Evolutionary conservation across 2,329 filamentous ascomycete species (phyloP).

Genomic region (Phialemoniopsis sp.): DNA sequence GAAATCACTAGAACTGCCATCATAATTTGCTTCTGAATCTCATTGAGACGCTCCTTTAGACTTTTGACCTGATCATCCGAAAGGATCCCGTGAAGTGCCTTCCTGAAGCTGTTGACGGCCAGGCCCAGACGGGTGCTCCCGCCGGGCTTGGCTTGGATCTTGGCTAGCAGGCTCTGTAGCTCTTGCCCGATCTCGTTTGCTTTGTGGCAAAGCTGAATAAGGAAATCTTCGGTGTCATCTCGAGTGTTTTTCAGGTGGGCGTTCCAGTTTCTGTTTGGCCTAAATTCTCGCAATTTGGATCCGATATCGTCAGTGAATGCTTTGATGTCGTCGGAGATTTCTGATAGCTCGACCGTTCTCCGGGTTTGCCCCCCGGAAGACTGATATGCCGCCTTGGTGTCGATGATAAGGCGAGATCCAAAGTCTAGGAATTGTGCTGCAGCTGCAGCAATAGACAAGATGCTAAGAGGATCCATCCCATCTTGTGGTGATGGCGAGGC

Average conservation of each 20-base stretch:
- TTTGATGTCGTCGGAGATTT: not conserved
- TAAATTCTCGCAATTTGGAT: not conserved
- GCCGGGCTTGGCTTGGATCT: not conserved
- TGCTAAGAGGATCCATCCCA: not conserved
- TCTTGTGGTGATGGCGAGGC: no score
- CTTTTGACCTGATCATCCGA: no score
- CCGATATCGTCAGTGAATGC: not conserved
- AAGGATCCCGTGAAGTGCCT: no score
- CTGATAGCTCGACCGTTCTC: not conserved
- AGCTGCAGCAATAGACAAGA: slow-evolving; percentile 6
- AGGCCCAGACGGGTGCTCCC: no score
- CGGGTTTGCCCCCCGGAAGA: no score
- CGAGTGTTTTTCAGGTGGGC: not conserved
- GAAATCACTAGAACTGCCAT: no score
- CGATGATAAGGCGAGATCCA: not conserved
- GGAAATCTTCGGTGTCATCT: not conserved
- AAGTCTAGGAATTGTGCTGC: slow-evolving; percentile 9
- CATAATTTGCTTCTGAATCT: no score
- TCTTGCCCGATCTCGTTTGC: not conserved
- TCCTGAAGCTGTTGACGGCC: no score
- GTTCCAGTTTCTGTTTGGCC: not conserved
- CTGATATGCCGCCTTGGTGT: slow-evolving; percentile 1
- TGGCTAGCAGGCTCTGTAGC: not conserved
- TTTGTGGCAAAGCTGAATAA: no score
- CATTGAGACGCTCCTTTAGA: no score